A percentile compares a stretch with the other conserved stretches of the same genome.
Evolutionary conservation across 2,329 filamentous ascomycete species (phyloP).

Genomic region (Sporothrix brasiliensis): DNA sequence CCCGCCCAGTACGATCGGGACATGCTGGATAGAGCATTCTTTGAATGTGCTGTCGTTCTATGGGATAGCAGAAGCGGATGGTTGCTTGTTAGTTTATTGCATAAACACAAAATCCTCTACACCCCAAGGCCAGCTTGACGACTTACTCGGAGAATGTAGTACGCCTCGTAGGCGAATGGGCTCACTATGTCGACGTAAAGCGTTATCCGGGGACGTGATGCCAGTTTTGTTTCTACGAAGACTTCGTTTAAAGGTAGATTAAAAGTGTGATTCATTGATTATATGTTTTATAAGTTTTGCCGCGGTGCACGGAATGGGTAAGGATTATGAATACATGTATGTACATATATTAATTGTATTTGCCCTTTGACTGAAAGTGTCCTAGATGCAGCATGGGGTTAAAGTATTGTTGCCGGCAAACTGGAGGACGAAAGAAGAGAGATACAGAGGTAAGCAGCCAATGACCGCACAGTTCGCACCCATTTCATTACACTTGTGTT

Average conservation of each 20-base stretch:
- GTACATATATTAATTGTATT: too few relatives aligned
- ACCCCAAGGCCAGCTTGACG: not conserved
- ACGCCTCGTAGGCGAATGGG: slow-evolving; percentile 48
- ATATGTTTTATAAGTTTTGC: too few relatives aligned
- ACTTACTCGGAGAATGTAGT: slow-evolving; percentile 46
- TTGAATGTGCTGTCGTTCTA: slow-evolving; percentile 43
- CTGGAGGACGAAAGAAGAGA: not conserved
- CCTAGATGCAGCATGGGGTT: not conserved
- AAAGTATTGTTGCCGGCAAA: not conserved
- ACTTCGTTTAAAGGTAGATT: too few relatives aligned
- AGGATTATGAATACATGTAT: not conserved
- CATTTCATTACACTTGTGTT: not conserved
- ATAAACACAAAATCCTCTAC: too few relatives aligned
- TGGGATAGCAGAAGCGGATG: too few relatives aligned
- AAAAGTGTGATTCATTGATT: too few relatives aligned
- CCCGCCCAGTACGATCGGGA: slow-evolving; percentile 47
- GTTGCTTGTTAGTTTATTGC: not conserved
- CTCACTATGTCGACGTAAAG: slow-evolving; percentile 48
- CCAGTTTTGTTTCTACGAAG: not conserved
- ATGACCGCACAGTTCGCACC: not conserved
- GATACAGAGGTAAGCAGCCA: not conserved
- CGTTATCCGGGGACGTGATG: slow-evolving; percentile 41
- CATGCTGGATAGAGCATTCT: slow-evolving; percentile 42
- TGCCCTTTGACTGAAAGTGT: not conserved
- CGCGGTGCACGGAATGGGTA: not conserved